Base-by-base conservation (phyloP, 2,329 filamentous ascomycete species). In the Boeremia lycopersici region DNA sequence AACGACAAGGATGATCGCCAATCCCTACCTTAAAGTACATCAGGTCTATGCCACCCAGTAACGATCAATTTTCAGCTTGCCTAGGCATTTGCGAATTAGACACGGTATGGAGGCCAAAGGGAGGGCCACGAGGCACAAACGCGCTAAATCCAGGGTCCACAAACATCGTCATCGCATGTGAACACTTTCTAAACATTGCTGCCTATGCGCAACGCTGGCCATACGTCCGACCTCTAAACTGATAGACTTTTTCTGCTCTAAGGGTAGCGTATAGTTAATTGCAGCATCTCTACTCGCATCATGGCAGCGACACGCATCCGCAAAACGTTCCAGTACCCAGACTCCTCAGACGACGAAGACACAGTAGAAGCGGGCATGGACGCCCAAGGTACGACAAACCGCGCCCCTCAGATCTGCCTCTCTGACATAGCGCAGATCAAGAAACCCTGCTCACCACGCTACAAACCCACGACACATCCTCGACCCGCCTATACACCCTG, bases 291-390 rank as follows among this genome's bases (percentile, higher is more conserved):
- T 26, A 2, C 29, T 8, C 15, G 8, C 36, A 26, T 4, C 35
- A 82, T 82, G 81, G 77, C 79, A 51, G 76, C 82, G 35, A 79
- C 89, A 47, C 86, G 89, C 59, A 79, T 95, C 39, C 87, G 92
- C 67, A 88, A 84, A 66, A 88, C 89, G 8, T 95, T 96, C 76
- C 84, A 83, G 57, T 95, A 93, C 76, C 89, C 89, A 4, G 81
- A 82, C 42, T 79, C 81, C 58, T 77, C 78, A 39, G 79, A 83
- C 31, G 80, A 82, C 71, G 74, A 80, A 28, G 82, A 84, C 11
- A 79, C 82, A 67, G 72, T 80, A 15, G 82, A 84, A 30, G 82
- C 86, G 62, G 84, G 86, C 50, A 79, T 95, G 56, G 91, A 95
- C 71, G 89, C 93, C 75, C 83, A 93, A 82, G 88, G 88, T 88